Conservation (phyloP, 2,329 filamentous ascomycete species). For the Monosporascus sp. region DNA sequence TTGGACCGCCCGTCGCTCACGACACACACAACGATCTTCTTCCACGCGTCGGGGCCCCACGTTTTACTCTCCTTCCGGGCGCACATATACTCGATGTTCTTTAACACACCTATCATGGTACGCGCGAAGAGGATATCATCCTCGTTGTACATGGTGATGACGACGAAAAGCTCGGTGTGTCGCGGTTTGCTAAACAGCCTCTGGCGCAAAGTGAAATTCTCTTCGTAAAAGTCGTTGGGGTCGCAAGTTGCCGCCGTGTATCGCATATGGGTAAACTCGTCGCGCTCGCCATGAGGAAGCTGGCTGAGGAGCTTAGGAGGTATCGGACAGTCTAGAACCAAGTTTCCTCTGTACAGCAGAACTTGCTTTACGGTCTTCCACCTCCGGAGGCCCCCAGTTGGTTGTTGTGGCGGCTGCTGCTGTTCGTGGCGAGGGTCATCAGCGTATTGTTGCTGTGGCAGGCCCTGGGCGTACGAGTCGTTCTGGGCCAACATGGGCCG, state of each 20-base stretch:
- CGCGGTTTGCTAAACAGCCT: conserved; percentile 77
- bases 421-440: conserved; percentile 33
- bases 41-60: conserved; percentile 96
- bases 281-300: conserved; percentile 84
- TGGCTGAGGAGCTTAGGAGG: conserved; percentile 83
- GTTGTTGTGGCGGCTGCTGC: conserved; percentile 37
- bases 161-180: conserved; percentile 94
- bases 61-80: conserved; percentile 85
- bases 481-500: conserved; percentile 71
- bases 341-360: conserved; percentile 91
- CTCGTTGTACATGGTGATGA: conserved; percentile 99
- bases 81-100: conserved; percentile 96
- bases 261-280: conserved; percentile 91
- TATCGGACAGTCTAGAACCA: conserved; percentile 94
- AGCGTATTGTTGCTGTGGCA: conserved; percentile 37
- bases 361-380: conserved; percentile 99
- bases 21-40: conserved; percentile 98
- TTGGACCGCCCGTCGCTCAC: conserved; percentile 87
- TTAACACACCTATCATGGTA: conserved; percentile 98
- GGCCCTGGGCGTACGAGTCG: conserved; percentile 36
- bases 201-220: conserved; percentile 89
- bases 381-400: conserved; percentile 63
- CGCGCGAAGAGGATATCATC: conserved; percentile 94
- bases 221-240: conserved; percentile 84
- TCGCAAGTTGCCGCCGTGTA: conserved; percentile 99